Conservation (phyloP, 495 filamentous ascomycete species). For the Tuber microsphaerosporum region DNA sequence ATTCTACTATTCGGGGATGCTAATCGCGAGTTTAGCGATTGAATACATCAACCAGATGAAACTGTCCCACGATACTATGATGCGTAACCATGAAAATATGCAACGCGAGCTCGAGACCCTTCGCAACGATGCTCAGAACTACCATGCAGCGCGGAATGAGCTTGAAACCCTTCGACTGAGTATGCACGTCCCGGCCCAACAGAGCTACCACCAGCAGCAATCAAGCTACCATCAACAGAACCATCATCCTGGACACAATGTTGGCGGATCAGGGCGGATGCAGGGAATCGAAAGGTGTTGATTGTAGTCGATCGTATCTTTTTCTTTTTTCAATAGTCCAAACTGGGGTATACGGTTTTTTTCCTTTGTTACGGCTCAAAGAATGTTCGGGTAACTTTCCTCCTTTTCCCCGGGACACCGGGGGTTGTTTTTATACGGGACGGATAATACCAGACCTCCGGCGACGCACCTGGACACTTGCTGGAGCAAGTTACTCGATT, state of each 20-base stretch:
- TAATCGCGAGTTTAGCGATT: slow-evolving; percentile 32
- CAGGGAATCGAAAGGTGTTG: slow-evolving; percentile 40
- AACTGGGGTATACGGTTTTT: neutral
- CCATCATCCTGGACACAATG: slow-evolving; percentile 31
- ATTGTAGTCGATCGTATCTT: slow-evolving; percentile 6
- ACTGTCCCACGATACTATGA: slow-evolving; percentile 25
- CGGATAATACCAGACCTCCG: neutral
- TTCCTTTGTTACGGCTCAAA: neutral
- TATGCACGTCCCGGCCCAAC: slow-evolving; percentile 25
- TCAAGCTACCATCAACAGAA: slow-evolving; percentile 27
- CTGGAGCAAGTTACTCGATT: slow-evolving; percentile 19
- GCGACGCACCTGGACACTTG: slow-evolving; percentile 14
- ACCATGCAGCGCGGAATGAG: slow-evolving; percentile 28
- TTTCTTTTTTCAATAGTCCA: neutral
- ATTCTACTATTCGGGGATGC: slow-evolving; percentile 11
- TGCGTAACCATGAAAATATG: slow-evolving; percentile 31
- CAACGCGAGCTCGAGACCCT: slow-evolving; percentile 35
- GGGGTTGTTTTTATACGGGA: neutral
- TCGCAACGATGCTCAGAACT: slow-evolving; percentile 31
- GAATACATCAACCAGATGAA: slow-evolving; percentile 40
- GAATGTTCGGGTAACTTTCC: neutral
- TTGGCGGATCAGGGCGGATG: slow-evolving; percentile 36
- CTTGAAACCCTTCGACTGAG: slow-evolving; percentile 32
- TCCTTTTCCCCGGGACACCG: neutral
- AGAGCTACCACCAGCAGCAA: slow-evolving; percentile 33